These are phyloP conservation scores for Excoecaria cochinchinensis DNA, from an alignment of 345 rosid species.

Conservation along the genomic window DNA sequence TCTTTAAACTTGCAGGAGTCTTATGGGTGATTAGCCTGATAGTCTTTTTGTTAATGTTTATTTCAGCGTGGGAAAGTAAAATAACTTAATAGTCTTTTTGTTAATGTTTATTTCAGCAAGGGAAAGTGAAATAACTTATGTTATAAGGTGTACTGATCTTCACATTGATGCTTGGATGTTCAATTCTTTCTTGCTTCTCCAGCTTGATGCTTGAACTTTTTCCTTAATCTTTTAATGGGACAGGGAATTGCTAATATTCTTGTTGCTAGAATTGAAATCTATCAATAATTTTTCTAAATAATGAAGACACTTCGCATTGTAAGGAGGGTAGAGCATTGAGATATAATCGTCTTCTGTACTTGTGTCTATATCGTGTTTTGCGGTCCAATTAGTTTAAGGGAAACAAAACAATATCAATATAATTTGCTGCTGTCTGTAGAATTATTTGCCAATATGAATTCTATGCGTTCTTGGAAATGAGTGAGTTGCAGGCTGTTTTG, in stretches of 20 bases:
- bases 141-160: too few species aligned
- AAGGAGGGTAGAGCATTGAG: not conserved
- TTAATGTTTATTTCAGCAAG: not conserved
- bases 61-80: not conserved
- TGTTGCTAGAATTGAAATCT: not conserved
- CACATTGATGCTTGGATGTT: not conserved
- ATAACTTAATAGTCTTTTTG: not conserved
- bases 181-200: not conserved
- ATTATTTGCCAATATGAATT: not conserved
- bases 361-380: not conserved
- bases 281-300: not conserved
- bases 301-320: not conserved
- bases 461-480: not conserved
- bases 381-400: not conserved
- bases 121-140: not conserved
- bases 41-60: not conserved
- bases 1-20: not conserved
- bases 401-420: not conserved
- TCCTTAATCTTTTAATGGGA: not conserved
- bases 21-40: not conserved
- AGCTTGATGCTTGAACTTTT: not conserved
- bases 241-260: not conserved
- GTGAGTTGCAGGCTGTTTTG: not conserved
- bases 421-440: not conserved
- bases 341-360: not conserved